A percentile compares a stretch with the other conserved stretches of the same genome.
phyloP scores from a whole-genome alignment of 495 filamentous ascomycete genomes.

The Tuber brumale region DNA sequence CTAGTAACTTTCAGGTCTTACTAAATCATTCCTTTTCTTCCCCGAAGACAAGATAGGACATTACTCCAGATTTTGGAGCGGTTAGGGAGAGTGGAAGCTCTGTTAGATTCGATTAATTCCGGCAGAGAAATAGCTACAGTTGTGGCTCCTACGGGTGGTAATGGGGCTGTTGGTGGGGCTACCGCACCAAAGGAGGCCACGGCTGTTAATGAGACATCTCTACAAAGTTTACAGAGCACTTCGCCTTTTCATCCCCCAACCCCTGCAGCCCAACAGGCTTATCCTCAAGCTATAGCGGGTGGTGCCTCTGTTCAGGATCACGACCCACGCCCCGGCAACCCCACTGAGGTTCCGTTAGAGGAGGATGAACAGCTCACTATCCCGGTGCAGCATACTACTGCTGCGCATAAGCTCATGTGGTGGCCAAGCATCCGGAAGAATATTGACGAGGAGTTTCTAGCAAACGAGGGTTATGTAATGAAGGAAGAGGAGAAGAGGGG shows the following conservation, averaged over 20 bases:
- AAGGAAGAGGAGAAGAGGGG: slow-evolving; percentile 68
- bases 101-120: slow-evolving; percentile 37
- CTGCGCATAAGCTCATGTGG: slow-evolving; percentile 59
- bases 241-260: not conserved
- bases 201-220: slow-evolving; percentile 18
- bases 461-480: slow-evolving; percentile 50
- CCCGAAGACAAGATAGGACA: slow-evolving; percentile 40
- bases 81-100: slow-evolving; percentile 37
- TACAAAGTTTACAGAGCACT: not conserved
- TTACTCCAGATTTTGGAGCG: slow-evolving; percentile 41
- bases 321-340: slow-evolving; percentile 20
- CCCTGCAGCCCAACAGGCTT: not conserved
- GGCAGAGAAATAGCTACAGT: slow-evolving; percentile 8
- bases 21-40: slow-evolving; percentile 16
- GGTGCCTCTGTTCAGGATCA: slow-evolving; percentile 8
- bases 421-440: slow-evolving; percentile 56
- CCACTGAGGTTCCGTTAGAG: slow-evolving; percentile 32
- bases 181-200: slow-evolving; percentile 22
- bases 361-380: slow-evolving; percentile 50
- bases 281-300: slow-evolving; percentile 6
- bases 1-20: not conserved
- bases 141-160: not conserved
- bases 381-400: slow-evolving; percentile 60
- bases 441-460: slow-evolving; percentile 42
- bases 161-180: not conserved